Percentiles rank a stretch among this genome's conserved stretches.
Evolutionary conservation across 129 eudicot species (phyloP).

Genomic region (Flaveria robusta): DNA sequence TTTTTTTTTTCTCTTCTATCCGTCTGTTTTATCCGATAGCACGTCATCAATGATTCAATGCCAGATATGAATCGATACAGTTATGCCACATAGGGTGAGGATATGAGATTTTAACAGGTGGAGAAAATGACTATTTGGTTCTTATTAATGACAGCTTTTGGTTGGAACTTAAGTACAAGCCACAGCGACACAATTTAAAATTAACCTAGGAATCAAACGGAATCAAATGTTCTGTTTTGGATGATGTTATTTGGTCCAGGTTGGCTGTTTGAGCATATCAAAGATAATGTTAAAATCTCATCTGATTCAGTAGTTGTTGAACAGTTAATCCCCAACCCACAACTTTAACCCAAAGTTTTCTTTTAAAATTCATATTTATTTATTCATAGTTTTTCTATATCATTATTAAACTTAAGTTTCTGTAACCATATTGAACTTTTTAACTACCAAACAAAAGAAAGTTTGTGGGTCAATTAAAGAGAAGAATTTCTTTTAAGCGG

Average conservation of each 20-base stretch:
- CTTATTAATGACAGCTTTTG: constrained; percentile 14
- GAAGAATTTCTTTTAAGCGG: too few relatives aligned
- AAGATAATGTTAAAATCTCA: neutral
- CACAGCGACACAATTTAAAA: constrained; percentile 13
- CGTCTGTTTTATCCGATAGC: neutral
- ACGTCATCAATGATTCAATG: neutral
- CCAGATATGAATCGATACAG: neutral
- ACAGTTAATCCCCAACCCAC: neutral
- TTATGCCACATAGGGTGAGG: too few relatives aligned
- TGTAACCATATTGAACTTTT: too few relatives aligned
- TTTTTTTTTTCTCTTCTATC: too few relatives aligned
- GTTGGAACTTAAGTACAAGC: neutral
- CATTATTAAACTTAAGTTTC: too few relatives aligned
- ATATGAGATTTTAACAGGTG: neutral
- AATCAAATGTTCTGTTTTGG: constrained; percentile 3
- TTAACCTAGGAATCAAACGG: constrained; percentile 8
- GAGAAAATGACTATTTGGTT: constrained; percentile 13
- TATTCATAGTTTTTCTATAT: neutral
- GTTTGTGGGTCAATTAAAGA: too few relatives aligned
- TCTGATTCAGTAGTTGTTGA: neutral
- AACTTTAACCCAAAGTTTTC: neutral
- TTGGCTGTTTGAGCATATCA: neutral
- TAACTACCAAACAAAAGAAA: too few relatives aligned
- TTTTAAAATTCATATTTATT: neutral
- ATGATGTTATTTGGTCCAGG: neutral